phyloP scores from a whole-genome alignment of 352 stramenopile species.

The Globisporangium yorkense region DNA sequence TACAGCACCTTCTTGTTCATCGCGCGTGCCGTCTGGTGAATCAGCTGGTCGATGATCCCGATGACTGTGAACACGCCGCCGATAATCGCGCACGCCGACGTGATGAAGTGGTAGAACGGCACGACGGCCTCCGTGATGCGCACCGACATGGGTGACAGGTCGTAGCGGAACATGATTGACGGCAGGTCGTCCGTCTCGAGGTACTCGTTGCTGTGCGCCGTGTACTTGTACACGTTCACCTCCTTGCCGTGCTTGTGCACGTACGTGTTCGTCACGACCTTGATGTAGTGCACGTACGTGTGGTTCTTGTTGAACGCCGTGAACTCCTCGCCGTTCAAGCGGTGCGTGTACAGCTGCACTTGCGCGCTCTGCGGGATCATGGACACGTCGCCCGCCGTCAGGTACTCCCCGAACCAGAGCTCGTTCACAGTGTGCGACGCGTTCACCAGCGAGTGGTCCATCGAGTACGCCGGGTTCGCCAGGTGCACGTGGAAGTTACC shows the following conservation, averaged over 20 bases:
- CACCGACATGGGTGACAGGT: conserved; percentile 91
- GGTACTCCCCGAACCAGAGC: conserved; percentile 92
- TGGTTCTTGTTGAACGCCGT: conserved; percentile 91
- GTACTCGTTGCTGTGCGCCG: conserved; percentile 86
- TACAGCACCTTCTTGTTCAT: conserved; percentile 90
- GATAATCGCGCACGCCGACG: conserved; percentile 93
- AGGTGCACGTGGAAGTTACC: conserved; percentile 99
- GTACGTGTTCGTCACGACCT: conserved; percentile 94
- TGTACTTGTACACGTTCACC: conserved; percentile 89
- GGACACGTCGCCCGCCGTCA: conserved; percentile 41
- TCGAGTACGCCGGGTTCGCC: conserved; percentile 92
- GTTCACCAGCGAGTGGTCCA: conserved; percentile 88
- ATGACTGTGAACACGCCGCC: conserved; percentile 95
- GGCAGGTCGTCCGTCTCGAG: conserved; percentile 79
- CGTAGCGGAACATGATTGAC: conserved; percentile 90
- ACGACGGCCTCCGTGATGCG: conserved; percentile 90
- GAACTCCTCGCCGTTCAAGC: conserved; percentile 91
- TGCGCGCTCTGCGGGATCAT: conserved; percentile 87
- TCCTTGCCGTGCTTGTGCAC: conserved; percentile 51
- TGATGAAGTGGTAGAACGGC: conserved; percentile 95
- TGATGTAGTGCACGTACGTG: conserved; percentile 99
- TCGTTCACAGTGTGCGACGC: conserved; percentile 95
- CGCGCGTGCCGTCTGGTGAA: conserved; percentile 78
- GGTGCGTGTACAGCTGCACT: conserved; percentile 90
- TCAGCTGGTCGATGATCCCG: conserved; percentile 89